Evolutionary conservation across 2,329 filamentous ascomycete species (phyloP).

Genomic region (Cytospora paraplurivora): DNA sequence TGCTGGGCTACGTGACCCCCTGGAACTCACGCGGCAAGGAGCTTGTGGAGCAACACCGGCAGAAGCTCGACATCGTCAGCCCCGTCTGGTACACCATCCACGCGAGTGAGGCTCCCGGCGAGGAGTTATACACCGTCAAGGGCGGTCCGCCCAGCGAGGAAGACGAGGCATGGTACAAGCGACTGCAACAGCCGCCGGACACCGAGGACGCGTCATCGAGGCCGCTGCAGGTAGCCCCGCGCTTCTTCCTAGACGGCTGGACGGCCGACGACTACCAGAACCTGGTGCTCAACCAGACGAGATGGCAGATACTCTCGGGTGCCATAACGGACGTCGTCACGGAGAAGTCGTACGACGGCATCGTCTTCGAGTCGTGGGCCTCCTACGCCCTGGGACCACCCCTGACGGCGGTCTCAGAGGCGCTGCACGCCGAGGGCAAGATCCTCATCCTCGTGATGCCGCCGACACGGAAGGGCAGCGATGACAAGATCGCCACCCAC

Average conservation of each 20-base stretch:
- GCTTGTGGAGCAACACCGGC: conserved; percentile 30
- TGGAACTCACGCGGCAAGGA: conserved; percentile 32
- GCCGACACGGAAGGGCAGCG: conserved; percentile 23
- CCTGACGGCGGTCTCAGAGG: conserved; percentile 25
- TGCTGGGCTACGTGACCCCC: conserved; percentile 32
- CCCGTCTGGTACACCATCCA: conserved; percentile 33
- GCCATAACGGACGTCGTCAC: conserved; percentile 27
- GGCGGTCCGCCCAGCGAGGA: conserved; percentile 29
- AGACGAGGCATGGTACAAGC: conserved; percentile 27
- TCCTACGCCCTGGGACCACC: conserved; percentile 29
- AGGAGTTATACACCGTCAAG: conserved; percentile 28
- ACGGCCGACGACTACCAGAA: conserved; percentile 28
- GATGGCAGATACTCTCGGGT: conserved; percentile 27
- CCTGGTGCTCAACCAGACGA: conserved; percentile 32
- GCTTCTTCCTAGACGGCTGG: conserved; percentile 32
- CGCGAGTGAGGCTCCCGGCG: conserved; percentile 18
- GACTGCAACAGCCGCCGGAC: conserved; percentile 16
- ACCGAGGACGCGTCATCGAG: background rate
- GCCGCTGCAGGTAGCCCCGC: conserved; percentile 27
- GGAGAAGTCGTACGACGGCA: conserved; percentile 29
- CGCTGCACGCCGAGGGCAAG: conserved; percentile 27
- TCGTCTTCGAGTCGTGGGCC: conserved; percentile 31
- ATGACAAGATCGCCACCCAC: conserved; percentile 12
- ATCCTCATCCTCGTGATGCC: conserved; percentile 31
- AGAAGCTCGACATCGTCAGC: conserved; percentile 32